A percentile compares a stretch with the other conserved stretches of the same genome.
Evolutionary conservation across 768 basidiomycete genomes (phyloP).

Genomic region (Tricholoma bakamatsutake): DNA sequence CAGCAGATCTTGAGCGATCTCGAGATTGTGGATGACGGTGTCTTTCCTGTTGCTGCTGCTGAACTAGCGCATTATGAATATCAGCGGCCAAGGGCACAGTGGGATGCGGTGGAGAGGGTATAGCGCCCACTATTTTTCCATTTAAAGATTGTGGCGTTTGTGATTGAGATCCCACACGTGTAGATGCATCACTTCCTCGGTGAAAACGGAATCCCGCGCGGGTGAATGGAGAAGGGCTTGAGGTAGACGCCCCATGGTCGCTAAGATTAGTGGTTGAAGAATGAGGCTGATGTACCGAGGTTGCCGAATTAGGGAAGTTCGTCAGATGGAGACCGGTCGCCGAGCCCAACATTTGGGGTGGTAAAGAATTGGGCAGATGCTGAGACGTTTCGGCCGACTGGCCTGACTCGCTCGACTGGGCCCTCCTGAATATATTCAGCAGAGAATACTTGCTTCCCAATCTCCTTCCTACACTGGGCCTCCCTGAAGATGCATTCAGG

Average conservation of each 20-base stretch:
- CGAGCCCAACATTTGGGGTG: constrained; percentile 16
- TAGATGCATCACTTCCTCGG: constrained; percentile 30
- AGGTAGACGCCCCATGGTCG: neutral
- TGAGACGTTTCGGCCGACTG: constrained; percentile 15
- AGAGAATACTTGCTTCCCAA: constrained; percentile 70
- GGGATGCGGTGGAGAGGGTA: constrained; percentile 20
- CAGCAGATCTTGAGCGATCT: constrained; percentile 28
- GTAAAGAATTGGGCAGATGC: constrained; percentile 7
- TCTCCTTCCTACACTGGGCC: constrained; percentile 32
- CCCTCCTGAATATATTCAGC: constrained; percentile 69
- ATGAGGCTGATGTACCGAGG: constrained; percentile 16
- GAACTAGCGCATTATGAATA: constrained; percentile 38
- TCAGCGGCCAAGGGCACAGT: constrained; percentile 40
- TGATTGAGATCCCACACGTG: constrained; percentile 11
- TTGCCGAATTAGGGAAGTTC: constrained; percentile 16
- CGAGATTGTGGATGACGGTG: constrained; percentile 22
- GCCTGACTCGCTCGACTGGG: constrained; percentile 28
- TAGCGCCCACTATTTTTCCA: constrained; percentile 19
- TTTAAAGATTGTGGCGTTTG: constrained; percentile 13
- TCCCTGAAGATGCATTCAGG: constrained; percentile 21
- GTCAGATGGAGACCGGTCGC: constrained; percentile 20
- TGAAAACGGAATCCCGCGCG: constrained; percentile 22
- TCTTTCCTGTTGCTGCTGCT: constrained; percentile 24
- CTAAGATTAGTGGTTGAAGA: constrained; percentile 11
- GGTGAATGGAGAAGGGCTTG: constrained; percentile 17